A percentile compares a stretch with the other conserved stretches of the same genome.
Evolutionary conservation across 495 filamentous ascomycete species (phyloP).

Genomic region (Aspergillus nanangensis): DNA sequence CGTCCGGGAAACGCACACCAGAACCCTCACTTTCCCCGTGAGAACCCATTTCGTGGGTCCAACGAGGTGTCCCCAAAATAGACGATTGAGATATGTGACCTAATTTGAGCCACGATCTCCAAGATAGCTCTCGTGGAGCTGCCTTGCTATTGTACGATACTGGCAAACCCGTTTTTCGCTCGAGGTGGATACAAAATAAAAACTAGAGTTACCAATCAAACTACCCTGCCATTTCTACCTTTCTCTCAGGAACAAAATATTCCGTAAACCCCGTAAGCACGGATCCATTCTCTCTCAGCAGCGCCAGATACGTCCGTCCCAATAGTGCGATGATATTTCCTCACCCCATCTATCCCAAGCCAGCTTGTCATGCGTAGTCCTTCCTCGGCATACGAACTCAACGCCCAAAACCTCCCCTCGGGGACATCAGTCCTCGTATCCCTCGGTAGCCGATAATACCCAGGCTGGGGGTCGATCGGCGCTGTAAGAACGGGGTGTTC

Average conservation of each 20-base stretch:
- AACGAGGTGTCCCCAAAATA: too few relatives aligned
- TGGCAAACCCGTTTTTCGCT: too few relatives aligned
- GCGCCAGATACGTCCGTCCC: conserved; percentile 17
- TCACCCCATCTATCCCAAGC: conserved; percentile 17
- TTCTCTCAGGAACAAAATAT: conserved; percentile 13
- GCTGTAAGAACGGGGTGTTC: conserved; percentile 22
- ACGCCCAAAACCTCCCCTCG: conserved; percentile 12
- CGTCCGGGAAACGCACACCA: not conserved
- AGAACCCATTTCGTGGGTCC: conserved; percentile 6
- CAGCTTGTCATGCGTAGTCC: conserved; percentile 16
- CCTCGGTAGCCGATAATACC: conserved; percentile 6
- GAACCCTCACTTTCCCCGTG: conserved; percentile 4
- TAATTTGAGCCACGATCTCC: too few relatives aligned
- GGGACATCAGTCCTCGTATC: not conserved
- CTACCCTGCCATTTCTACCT: too few relatives aligned
- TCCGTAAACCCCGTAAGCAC: conserved; percentile 18
- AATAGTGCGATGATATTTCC: conserved; percentile 23
- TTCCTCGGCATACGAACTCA: conserved; percentile 20
- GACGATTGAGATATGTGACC: too few relatives aligned
- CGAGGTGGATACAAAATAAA: too few relatives aligned
- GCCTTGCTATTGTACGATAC: too few relatives aligned
- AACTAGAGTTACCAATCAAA: too few relatives aligned
- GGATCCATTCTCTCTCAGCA: conserved; percentile 19
- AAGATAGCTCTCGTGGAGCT: too few relatives aligned
- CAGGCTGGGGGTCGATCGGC: conserved; percentile 9